These are phyloP conservation scores for Diplotaxis tenuifolia DNA, from an alignment of 345 rosid genomes.

Conservation along the genomic window DNA sequence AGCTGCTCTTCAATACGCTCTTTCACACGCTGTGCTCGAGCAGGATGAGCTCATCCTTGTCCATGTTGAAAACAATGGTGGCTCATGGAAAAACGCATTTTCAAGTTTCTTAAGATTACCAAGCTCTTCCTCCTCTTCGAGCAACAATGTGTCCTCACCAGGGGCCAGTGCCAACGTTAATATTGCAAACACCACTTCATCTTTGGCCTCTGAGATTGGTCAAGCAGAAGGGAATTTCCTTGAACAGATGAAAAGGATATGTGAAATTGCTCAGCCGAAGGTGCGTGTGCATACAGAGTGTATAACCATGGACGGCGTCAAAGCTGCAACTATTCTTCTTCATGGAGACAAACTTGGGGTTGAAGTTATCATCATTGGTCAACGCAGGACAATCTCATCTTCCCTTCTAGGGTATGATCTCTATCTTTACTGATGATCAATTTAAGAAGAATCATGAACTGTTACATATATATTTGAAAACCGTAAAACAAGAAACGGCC, in stretches of 20 bases:
- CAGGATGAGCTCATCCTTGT: slow-evolving; percentile 64
- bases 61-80: slow-evolving; percentile 43
- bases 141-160: slow-evolving; percentile 5
- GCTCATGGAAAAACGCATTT: slow-evolving; percentile 58
- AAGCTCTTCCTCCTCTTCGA: slow-evolving; percentile 25
- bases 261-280: slow-evolving; percentile 61
- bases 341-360: slow-evolving; percentile 46
- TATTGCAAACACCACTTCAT: neutral
- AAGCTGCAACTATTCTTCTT: slow-evolving; percentile 55
- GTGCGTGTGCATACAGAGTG: slow-evolving; percentile 41
- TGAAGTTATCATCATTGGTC: slow-evolving; percentile 72
- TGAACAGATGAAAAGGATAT: slow-evolving; percentile 63
- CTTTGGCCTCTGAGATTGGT: slow-evolving; percentile 36
- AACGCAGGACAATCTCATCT: slow-evolving; percentile 59
- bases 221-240: slow-evolving; percentile 53
- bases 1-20: slow-evolving; percentile 68
- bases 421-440: neutral
- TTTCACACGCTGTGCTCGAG: slow-evolving; percentile 63
- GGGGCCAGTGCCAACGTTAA: neutral
- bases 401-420: slow-evolving; percentile 57
- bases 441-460: neutral
- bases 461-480: neutral
- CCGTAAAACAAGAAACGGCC: neutral
- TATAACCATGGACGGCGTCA: slow-evolving; percentile 47
- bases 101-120: slow-evolving; percentile 48